Evolutionary conservation across 768 basidiomycete species (phyloP), one percentile per base, ranked within the genome.

Genomic region (Phaeolepiota aurea): DNA sequence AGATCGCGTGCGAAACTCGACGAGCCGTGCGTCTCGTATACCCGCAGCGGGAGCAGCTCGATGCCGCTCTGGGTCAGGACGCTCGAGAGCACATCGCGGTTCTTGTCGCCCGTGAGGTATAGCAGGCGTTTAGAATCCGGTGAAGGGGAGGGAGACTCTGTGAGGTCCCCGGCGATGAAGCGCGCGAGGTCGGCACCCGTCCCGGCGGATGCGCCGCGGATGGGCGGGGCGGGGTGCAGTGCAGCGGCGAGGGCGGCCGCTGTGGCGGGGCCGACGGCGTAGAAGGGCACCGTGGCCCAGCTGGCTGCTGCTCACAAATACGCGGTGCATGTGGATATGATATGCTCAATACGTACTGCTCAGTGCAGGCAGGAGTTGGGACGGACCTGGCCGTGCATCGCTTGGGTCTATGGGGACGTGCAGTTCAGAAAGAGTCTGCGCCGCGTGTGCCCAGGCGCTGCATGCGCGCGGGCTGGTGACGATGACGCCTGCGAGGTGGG

Each of bases 51-150:
- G 3, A 68, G 62, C 20, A 85, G 53, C 22, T 49, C 48, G 1
- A 86, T 53, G 1, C 65, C 65, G 0, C 62, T 71, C 0, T 62
- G 63, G 0, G 46, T 42, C 25, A 91, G 61, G 5, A 79, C 66
- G 12, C 46, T 61, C 0, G 75, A 61, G 1, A 91, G 57, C 0
- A 75, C 80, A 46, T 88, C 85, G 13, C 76, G 67, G 44, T 87
- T 89, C 66, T 91, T 93, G 69, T 92, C 90, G 15, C 89, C 89
- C 9, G 79, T 87, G 5, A 94, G 69, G 54, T 88, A 90, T 4
- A 92, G 56, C 36, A 92, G 53, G 20, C 53, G 66, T 13, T 44
- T 48, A 3, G 44, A 50, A 41, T 42, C 42, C 13, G n/a, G 22
- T 9, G 33, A 7, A n/a, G 25, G 25, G 7, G 25, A 7, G n/a